Evolutionary conservation across 2,329 filamentous ascomycete genomes (phyloP).

Genomic region (Mycocentrospora acerina): DNA sequence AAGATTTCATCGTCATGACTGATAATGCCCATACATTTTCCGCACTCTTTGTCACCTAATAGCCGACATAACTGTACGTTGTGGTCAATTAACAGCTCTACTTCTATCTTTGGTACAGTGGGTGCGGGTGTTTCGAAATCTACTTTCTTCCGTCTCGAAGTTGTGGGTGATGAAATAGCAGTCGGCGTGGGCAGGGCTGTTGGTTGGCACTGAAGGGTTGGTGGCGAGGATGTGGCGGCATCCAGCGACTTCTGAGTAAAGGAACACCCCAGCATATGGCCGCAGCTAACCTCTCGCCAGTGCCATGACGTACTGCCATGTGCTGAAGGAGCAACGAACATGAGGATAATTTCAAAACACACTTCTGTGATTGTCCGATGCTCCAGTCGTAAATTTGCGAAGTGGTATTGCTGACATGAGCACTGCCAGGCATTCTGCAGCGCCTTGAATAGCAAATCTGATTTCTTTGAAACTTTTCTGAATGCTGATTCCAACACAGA

Average conservation of each 20-base stretch:
- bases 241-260: neutral
- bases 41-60: slow-evolving; percentile 2
- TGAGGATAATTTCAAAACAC: slow-evolving; percentile 22
- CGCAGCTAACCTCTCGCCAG: slow-evolving; percentile 17
- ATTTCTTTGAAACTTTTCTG: slow-evolving; percentile 13
- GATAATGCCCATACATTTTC: slow-evolving; percentile 16
- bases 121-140: slow-evolving; percentile 2
- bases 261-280: slow-evolving; percentile 10
- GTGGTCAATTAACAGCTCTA: neutral
- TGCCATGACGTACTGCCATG: slow-evolving; percentile 5
- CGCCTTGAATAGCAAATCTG: slow-evolving; percentile 16
- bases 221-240: neutral
- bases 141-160: slow-evolving; percentile 5
- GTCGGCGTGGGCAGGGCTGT: neutral
- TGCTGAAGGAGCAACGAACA: slow-evolving; percentile 7
- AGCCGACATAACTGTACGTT: slow-evolving; percentile 10
- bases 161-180: neutral
- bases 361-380: slow-evolving; percentile 19
- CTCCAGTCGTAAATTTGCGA: slow-evolving; percentile 21
- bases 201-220: neutral
- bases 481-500: slow-evolving; percentile 10
- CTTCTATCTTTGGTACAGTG: slow-evolving; percentile 3
- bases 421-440: slow-evolving; percentile 21
- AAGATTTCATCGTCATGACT: slow-evolving; percentile 10
- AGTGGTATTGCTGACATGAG: slow-evolving; percentile 22